Conservation (phyloP, 106 monocot species). For the Alisma plantagoaquatica region DNA sequence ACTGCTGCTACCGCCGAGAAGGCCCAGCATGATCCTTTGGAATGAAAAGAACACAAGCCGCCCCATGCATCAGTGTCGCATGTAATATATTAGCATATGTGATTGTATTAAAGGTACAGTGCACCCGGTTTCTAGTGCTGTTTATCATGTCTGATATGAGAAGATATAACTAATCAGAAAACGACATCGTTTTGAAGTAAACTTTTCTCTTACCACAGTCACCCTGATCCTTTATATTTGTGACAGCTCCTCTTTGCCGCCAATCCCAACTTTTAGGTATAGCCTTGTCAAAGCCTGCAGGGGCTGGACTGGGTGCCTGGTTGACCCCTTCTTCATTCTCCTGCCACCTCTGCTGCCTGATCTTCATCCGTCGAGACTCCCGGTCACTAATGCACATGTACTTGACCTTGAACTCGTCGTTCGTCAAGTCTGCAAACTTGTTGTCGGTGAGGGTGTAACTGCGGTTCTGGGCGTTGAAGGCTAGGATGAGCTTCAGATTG, state of each 20-base stretch:
- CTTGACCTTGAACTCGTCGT: slow-evolving; percentile 25
- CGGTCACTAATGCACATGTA: slow-evolving; percentile 3
- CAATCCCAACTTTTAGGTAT: slow-evolving; percentile 12
- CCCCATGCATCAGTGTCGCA: background rate
- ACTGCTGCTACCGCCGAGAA: slow-evolving; percentile 20
- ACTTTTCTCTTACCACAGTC: slow-evolving; percentile 21
- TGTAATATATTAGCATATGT: too few relatives aligned
- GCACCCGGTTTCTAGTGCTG: background rate
- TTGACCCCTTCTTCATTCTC: background rate
- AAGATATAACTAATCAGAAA: too few relatives aligned
- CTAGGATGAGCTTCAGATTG: slow-evolving; percentile 17
- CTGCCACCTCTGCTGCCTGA: background rate
- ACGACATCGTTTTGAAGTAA: too few relatives aligned
- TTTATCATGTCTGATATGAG: too few relatives aligned
- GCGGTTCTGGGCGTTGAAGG: slow-evolving; percentile 13
- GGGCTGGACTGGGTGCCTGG: background rate
- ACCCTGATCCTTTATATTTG: slow-evolving; percentile 18
- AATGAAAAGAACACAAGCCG: background rate
- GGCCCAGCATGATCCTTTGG: slow-evolving; percentile 23
- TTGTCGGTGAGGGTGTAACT: slow-evolving; percentile 27
- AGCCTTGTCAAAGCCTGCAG: too few relatives aligned
- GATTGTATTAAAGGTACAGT: background rate
- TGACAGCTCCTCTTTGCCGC: slow-evolving; percentile 13
- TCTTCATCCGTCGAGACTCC: background rate
- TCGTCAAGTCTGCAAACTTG: too few relatives aligned